These are phyloP conservation scores for Globisporangium takayamanum DNA, from an alignment of 352 stramenopile species.

Conservation along the genomic window DNA sequence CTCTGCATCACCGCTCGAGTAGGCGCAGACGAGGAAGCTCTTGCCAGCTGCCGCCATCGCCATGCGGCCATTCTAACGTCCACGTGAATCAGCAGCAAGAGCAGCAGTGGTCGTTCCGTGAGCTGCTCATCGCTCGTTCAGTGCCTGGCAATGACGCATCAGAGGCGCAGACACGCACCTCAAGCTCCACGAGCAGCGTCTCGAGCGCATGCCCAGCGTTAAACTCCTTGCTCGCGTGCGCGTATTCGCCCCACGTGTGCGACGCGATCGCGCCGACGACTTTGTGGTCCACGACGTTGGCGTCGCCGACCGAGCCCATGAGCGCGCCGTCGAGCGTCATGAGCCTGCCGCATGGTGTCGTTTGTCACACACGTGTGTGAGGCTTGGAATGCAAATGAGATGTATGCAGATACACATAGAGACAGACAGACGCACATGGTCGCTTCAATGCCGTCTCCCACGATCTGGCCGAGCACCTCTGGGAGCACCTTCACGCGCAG, in stretches of 20 bases:
- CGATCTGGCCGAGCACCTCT: slow-evolving; percentile 71
- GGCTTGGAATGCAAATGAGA: neutral
- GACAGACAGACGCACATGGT: slow-evolving; percentile 45
- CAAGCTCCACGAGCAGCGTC: slow-evolving; percentile 68
- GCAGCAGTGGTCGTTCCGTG: neutral
- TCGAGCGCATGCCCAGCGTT: slow-evolving; percentile 41
- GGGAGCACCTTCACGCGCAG: slow-evolving; percentile 73
- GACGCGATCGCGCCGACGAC: slow-evolving; percentile 80
- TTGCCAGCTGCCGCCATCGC: slow-evolving; percentile 61
- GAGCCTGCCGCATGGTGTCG: slow-evolving; percentile 31
- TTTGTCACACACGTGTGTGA: neutral
- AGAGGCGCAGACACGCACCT: slow-evolving; percentile 23
- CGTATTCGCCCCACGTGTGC: slow-evolving; percentile 81
- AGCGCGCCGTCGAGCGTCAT: slow-evolving; percentile 83
- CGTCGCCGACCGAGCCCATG: slow-evolving; percentile 63
- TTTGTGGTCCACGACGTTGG: slow-evolving; percentile 64
- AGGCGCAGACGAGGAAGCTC: slow-evolving; percentile 72
- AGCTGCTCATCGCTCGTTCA: too few relatives aligned
- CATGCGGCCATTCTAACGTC: slow-evolving; percentile 38
- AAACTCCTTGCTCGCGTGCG: slow-evolving; percentile 69
- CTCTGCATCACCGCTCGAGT: slow-evolving; percentile 47
- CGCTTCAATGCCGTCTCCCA: slow-evolving; percentile 63
- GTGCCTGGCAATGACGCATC: neutral
- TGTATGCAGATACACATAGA: neutral
- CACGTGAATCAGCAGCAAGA: neutral